Percentiles rank a stretch among this genome's conserved stretches.
Conservation (phyloP, 306 rosid species). For the Glycine latifolia region DNA sequence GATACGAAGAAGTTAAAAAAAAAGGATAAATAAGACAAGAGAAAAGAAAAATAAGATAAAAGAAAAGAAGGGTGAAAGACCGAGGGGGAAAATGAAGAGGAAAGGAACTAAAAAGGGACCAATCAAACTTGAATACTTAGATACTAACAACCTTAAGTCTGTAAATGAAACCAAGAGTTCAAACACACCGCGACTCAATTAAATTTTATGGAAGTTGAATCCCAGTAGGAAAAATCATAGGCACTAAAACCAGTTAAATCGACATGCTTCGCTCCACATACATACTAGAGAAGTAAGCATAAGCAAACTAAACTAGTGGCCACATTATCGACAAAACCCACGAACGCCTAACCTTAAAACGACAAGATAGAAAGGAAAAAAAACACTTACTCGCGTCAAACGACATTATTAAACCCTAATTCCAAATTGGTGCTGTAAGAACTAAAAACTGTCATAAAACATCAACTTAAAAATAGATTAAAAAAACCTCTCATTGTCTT, state of each 20-base stretch:
- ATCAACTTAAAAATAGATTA: not conserved
- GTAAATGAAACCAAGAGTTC: constrained; percentile 16
- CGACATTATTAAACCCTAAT: constrained; percentile 45
- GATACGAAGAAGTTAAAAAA: too few species aligned
- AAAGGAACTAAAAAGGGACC: too few species aligned
- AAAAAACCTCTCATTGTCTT: not conserved
- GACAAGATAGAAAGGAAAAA: not conserved
- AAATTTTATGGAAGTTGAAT: not conserved
- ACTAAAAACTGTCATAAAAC: not conserved
- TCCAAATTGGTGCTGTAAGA: not conserved
- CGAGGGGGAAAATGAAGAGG: too few species aligned
- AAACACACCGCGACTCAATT: not conserved
- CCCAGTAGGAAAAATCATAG: constrained; percentile 2
- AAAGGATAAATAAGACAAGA: too few species aligned
- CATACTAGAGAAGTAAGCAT: not conserved
- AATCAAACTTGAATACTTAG: not conserved
- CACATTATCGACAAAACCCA: constrained; percentile 16
- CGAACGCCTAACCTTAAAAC: not conserved
- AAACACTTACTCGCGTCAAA: not conserved
- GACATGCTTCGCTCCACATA: constrained; percentile 14
- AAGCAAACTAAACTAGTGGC: constrained; percentile 9
- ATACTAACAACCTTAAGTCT: not conserved
- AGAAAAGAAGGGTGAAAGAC: too few species aligned
- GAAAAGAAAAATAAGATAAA: too few species aligned
- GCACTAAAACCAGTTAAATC: not conserved